phyloP scores from a whole-genome alignment of 225 moss, liverwort and hornwort species.

The Bryum argenteum region DNA sequence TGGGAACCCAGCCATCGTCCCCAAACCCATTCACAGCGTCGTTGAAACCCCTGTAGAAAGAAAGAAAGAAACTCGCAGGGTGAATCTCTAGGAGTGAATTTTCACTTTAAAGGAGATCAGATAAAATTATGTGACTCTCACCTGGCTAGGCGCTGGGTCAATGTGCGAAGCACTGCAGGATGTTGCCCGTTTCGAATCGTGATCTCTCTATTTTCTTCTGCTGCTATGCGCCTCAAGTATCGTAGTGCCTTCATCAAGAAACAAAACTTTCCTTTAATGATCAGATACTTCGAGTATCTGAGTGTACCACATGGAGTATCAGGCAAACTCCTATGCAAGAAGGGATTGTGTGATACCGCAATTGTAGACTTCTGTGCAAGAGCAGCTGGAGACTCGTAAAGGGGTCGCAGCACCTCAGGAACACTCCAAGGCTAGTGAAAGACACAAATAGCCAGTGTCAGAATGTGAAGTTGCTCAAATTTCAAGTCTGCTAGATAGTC shows the following conservation, averaged over 20 bases:
- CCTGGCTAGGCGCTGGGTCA: slow-evolving; percentile 95
- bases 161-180: slow-evolving; percentile 76
- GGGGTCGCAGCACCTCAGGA: slow-evolving; percentile 88
- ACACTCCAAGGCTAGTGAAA: slow-evolving; percentile 82
- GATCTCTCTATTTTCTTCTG: slow-evolving; percentile 76
- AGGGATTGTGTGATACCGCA: slow-evolving; percentile 48
- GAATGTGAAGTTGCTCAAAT: neutral
- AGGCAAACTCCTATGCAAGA: neutral
- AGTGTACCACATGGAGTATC: neutral
- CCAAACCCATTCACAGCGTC: slow-evolving; percentile 94
- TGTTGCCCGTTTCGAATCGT: slow-evolving; percentile 81
- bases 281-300: slow-evolving; percentile 9
- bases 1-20: slow-evolving; percentile 86
- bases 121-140: slow-evolving; percentile 22
- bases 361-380: slow-evolving; percentile 96
- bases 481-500: slow-evolving; percentile 13
- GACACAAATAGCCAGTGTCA: slow-evolving; percentile 29
- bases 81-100: slow-evolving; percentile 1
- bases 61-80: slow-evolving; percentile 11
- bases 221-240: slow-evolving; percentile 75
- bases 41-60: slow-evolving; percentile 81
- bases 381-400: slow-evolving; percentile 92
- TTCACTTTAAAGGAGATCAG: neutral
- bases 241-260: slow-evolving; percentile 74
- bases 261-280: neutral